Conservation (phyloP, 2,329 filamentous ascomycete species). For the Epichloe aotearoae region DNA sequence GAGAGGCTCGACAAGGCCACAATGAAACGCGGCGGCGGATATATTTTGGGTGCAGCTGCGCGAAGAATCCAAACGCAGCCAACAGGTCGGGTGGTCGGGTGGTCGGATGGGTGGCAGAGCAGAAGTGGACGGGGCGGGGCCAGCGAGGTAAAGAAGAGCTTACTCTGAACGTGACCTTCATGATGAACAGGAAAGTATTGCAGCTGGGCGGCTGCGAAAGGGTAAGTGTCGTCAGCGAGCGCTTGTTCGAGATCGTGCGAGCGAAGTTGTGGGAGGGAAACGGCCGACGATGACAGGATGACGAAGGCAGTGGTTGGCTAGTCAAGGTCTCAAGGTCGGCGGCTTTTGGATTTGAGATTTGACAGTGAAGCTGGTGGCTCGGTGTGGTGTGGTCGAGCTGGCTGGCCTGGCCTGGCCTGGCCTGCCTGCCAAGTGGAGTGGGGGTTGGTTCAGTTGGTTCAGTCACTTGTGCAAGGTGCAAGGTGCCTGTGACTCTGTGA, state of each 20-base stretch:
- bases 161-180: slow-evolving; percentile 59
- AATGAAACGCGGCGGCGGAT: neutral
- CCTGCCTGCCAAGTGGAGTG: neutral
- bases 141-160: slow-evolving; percentile 10
- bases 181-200: slow-evolving; percentile 28
- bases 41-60: neutral
- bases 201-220: slow-evolving; percentile 15
- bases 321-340: neutral
- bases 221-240: slow-evolving; percentile 2
- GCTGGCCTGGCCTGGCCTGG: no score
- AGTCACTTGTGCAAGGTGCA: neutral
- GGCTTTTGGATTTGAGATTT: neutral
- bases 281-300: slow-evolving; percentile 4
- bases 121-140: neutral
- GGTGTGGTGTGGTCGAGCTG: neutral
- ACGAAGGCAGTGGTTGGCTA: slow-evolving; percentile 8
- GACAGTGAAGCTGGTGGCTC: neutral
- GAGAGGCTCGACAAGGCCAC: neutral
- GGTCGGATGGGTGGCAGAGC: neutral
- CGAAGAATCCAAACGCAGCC: neutral
- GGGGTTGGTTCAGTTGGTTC: neutral
- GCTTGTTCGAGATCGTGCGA: neutral
- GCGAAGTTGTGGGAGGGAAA: slow-evolving; percentile 2
- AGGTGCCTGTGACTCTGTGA: no score
- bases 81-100: neutral